Conservation (phyloP, 768 basidiomycete genomes). For the Naganishia friedmannii region DNA sequence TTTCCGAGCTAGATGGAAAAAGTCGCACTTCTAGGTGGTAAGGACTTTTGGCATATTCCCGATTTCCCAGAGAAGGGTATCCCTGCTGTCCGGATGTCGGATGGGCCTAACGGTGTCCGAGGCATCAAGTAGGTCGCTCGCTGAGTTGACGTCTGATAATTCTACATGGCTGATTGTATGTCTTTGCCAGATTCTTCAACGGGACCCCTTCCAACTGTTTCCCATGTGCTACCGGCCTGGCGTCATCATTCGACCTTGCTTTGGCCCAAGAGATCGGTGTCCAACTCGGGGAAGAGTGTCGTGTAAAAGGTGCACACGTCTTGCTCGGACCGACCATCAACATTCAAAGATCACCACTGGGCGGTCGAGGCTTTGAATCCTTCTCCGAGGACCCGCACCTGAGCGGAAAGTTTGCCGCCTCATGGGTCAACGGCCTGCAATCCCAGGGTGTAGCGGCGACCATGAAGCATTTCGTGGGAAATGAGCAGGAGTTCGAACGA, state of each 20-base stretch:
- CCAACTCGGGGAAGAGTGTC: slow-evolving; percentile 66
- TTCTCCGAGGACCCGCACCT: slow-evolving; percentile 70
- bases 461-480: slow-evolving; percentile 69
- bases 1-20: slow-evolving; percentile 15
- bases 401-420: slow-evolving; percentile 62
- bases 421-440: slow-evolving; percentile 70
- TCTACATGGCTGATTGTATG: not conserved
- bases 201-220: slow-evolving; percentile 66
- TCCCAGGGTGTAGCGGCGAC: slow-evolving; percentile 65
- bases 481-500: slow-evolving; percentile 72
- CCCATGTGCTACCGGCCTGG: slow-evolving; percentile 69
- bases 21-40: slow-evolving; percentile 19
- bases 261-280: slow-evolving; percentile 60
- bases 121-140: slow-evolving; percentile 49
- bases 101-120: slow-evolving; percentile 71
- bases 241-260: slow-evolving; percentile 66
- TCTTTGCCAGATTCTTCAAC: slow-evolving; percentile 54
- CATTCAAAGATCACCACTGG: slow-evolving; percentile 59
- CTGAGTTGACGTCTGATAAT: not conserved
- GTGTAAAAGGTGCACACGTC: slow-evolving; percentile 64
- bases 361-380: slow-evolving; percentile 61
- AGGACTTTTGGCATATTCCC: slow-evolving; percentile 33
- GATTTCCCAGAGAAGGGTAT: slow-evolving; percentile 28
- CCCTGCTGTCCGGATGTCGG: slow-evolving; percentile 57
- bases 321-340: slow-evolving; percentile 73